These are phyloP conservation scores for Neurospora discreta DNA, from an alignment of 495 filamentous ascomycete species.

Conservation along the genomic window DNA sequence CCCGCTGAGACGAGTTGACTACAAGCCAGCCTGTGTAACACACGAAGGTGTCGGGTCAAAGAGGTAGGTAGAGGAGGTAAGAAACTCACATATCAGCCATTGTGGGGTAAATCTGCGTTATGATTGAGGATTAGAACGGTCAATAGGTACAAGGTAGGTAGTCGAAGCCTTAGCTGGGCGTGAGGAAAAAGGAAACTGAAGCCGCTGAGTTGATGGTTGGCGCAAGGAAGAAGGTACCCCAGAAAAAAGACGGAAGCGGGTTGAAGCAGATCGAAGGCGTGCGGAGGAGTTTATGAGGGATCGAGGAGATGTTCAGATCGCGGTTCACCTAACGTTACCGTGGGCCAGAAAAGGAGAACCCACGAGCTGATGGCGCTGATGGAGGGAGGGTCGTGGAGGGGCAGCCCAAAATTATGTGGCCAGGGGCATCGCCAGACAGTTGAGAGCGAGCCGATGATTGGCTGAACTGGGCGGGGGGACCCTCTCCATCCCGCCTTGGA, in stretches of 20 bases:
- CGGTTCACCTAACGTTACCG: neutral
- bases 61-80: neutral
- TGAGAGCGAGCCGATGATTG: neutral
- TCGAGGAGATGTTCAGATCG: neutral
- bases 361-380: neutral
- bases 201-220: neutral
- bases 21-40: neutral
- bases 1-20: neutral
- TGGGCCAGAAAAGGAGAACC: neutral
- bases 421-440: neutral
- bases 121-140: neutral
- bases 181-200: neutral
- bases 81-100: slow-evolving; percentile 28
- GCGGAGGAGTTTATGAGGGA: neutral
- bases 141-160: neutral
- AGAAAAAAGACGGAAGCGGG: neutral
- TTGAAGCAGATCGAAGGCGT: neutral
- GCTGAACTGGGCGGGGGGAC: neutral
- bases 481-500: neutral
- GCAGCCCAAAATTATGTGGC: neutral
- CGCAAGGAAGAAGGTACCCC: neutral
- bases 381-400: neutral
- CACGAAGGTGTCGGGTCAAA: neutral
- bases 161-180: neutral
- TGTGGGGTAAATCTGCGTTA: slow-evolving; percentile 5